Evolutionary conservation across 176 grass and related monocot genomes (phyloP).

Genomic region (Zoysia pacifica): DNA sequence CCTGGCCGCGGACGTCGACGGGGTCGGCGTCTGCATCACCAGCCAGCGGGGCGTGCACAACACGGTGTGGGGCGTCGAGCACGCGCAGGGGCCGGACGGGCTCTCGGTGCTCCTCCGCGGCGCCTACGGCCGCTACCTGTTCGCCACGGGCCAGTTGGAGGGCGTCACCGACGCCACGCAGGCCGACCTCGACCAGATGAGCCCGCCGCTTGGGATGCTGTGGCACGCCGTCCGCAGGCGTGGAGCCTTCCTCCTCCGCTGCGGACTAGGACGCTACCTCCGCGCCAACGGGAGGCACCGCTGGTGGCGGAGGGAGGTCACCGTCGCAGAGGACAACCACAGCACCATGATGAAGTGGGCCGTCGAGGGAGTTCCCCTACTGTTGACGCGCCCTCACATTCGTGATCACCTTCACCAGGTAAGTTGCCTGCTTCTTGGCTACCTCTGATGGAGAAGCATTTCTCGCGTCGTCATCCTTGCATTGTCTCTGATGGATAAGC

Average conservation of each 20-base stretch:
- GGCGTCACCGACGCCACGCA: slow-evolving; percentile 27
- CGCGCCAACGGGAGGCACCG: slow-evolving; percentile 36
- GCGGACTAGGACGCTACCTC: background rate
- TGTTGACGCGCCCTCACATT: background rate
- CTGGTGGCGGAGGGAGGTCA: slow-evolving; percentile 20
- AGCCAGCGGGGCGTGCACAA: slow-evolving; percentile 43
- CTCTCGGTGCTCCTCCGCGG: slow-evolving; percentile 36
- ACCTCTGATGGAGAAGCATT: no score
- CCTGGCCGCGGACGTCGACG: slow-evolving; percentile 42
- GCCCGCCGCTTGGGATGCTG: slow-evolving; percentile 1
- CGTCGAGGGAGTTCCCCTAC: slow-evolving; percentile 37
- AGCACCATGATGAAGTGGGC: slow-evolving; percentile 49
- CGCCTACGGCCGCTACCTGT: slow-evolving; percentile 51
- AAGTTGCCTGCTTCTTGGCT: no score
- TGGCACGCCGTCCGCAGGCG: slow-evolving; percentile 27
- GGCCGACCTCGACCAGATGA: background rate
- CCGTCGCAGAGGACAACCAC: slow-evolving; percentile 27
- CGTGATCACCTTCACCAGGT: no score
- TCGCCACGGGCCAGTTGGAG: slow-evolving; percentile 6
- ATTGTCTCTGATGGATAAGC: no score
- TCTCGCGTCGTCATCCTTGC: no score
- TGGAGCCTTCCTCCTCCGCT: slow-evolving; percentile 31
- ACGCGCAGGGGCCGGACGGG: background rate
- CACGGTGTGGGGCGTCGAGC: slow-evolving; percentile 47
- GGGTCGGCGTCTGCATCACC: slow-evolving; percentile 14